Base-by-base conservation (phyloP, 1,284 basidiomycete genomes). In the Moesziomyces sp. region DNA sequence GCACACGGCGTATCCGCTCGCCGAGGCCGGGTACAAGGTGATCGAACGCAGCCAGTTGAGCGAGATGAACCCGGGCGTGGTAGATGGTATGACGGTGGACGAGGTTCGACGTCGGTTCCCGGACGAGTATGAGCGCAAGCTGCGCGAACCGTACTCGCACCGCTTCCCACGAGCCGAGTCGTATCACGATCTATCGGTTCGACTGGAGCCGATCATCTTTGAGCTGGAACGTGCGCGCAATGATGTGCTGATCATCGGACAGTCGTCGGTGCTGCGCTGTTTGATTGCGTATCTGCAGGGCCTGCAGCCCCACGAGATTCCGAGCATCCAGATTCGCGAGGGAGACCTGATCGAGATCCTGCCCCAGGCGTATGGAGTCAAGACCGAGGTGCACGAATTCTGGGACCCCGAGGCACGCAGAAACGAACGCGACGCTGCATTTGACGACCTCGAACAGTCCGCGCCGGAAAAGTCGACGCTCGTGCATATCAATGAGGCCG, bases 251-350 rank as follows among this genome's bases (percentile, higher is more conserved):
- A 85, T 86, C 69, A 84, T 86, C 33, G 92, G 91, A 0, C 93
- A 94, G 83, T 94, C 94, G 7, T 96, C 93, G n/a, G 97, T 99
- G 81, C 95, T 99, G 80, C 91, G 97, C 26, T 99, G 96, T 85
- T 88, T 99, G 42, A 86, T 88, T 57, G 85, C 86, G 30, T 82
- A 83, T 59, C 59, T 82, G 24, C 94, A 97, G 75, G 96, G 97
- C 3, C 87, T 97, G 3, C 93, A 94, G n/a, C 93, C 96, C 0
- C 91, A 91, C 38, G 95, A 99, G 84, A 97, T 99, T 44, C 97
- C 96, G 0, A 93, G 93, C 1, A 95, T 99, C 59, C 94, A 97
- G 84, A 91, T 99, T 14, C 63, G 79, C 40, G 82, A 83, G 47
- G 82, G 82, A 21, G 80, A 84, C 48, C 59, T 84, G 40, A 71